phyloP scores from a whole-genome alignment of 2,329 filamentous ascomycete species.

The Albifimbria verrucaria region DNA sequence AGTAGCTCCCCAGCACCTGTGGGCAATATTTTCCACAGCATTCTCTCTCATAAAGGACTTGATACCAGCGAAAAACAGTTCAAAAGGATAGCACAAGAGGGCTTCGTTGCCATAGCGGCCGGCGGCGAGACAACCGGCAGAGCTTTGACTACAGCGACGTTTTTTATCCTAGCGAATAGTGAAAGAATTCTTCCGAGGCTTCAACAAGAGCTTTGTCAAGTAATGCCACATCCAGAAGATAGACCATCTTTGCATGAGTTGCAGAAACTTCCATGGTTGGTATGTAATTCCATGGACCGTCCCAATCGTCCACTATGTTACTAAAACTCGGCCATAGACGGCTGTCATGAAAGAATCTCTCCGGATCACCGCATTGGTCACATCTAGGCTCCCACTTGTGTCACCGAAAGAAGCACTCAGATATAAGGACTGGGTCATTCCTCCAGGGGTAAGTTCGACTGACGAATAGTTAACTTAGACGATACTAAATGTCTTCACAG shows the following conservation, averaged over 20 bases:
- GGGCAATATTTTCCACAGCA: neutral
- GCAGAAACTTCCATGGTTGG: conserved; percentile 1
- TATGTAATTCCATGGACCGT: neutral
- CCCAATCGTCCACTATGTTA: neutral
- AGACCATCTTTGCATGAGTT: conserved; percentile 3
- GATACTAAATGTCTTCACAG: neutral
- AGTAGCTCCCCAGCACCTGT: no score
- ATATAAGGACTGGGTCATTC: conserved; percentile 5
- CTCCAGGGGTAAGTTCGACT: conserved; percentile 1
- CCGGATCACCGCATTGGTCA: neutral
- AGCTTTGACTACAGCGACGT: neutral
- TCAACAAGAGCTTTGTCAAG: neutral
- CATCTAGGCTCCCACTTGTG: conserved; percentile 2
- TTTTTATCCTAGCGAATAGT: conserved; percentile 1
- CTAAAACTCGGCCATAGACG: neutral
- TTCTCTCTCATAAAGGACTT: neutral
- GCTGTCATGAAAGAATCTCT: conserved; percentile 6
- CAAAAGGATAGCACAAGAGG: conserved; percentile 2
- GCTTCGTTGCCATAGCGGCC: conserved; percentile 2
- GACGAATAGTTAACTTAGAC: neutral
- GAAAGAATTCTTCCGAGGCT: neutral
- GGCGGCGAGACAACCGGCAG: conserved; percentile 3
- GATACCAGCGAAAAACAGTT: neutral
- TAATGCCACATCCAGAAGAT: neutral
- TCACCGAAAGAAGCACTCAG: conserved; percentile 1